phyloP scores from a whole-genome alignment of 331 rosid species.

The Dryas integrifolia region DNA sequence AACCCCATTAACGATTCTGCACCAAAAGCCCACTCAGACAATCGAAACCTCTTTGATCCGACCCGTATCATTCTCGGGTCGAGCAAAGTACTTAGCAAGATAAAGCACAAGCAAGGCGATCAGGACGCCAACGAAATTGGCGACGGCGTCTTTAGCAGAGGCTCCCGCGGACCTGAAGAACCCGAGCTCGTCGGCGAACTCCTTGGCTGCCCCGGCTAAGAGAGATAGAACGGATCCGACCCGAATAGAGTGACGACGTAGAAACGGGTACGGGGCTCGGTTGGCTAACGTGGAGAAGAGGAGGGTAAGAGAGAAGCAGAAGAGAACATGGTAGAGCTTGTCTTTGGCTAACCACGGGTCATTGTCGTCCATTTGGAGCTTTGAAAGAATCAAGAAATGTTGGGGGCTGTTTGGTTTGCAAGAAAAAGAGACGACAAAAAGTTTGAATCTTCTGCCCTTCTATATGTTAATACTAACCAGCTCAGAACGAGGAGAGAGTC shows the following conservation, averaged over 20 bases:
- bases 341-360: conserved; percentile 75
- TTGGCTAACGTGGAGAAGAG: conserved; percentile 48
- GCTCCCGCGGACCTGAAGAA: conserved; percentile 81
- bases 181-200: conserved; percentile 76
- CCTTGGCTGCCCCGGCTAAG: conserved; percentile 77
- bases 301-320: conserved; percentile 57
- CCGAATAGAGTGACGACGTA: conserved; percentile 58
- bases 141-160: conserved; percentile 61
- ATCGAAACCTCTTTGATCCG: conserved; percentile 35
- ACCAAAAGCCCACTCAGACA: conserved; percentile 34
- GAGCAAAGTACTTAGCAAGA: conserved; percentile 16
- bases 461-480: neutral
- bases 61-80: conserved; percentile 25
- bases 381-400: neutral
- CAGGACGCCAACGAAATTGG: conserved; percentile 63
- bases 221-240: conserved; percentile 65
- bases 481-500: neutral
- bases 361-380: conserved; percentile 32
- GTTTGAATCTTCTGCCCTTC: neutral
- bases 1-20: neutral
- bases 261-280: conserved; percentile 40
- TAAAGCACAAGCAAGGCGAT: conserved; percentile 48
- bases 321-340: conserved; percentile 55
- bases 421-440: neutral
- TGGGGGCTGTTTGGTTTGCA: neutral